Conservation (phyloP, 2,329 filamentous ascomycete genomes). For the Neofusicoccum parvum region DNA sequence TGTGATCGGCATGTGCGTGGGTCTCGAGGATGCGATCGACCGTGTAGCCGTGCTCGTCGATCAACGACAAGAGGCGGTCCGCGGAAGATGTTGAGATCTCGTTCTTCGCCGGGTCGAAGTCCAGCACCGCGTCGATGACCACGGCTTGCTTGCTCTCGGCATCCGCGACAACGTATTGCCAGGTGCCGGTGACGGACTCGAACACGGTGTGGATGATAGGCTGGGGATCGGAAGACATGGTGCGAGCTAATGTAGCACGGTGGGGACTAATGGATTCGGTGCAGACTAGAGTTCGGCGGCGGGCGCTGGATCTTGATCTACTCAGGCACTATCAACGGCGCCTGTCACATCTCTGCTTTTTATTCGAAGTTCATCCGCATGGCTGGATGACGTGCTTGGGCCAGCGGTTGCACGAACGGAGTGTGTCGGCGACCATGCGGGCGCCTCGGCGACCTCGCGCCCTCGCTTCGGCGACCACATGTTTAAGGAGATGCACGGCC, state of each 20-base stretch:
- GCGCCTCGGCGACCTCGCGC: too few species aligned
- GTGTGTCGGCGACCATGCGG: not conserved
- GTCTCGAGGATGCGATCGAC: constrained; percentile 62
- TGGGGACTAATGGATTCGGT: too few species aligned
- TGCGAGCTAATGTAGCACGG: not conserved
- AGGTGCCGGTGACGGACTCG: constrained; percentile 53
- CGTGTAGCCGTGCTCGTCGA: constrained; percentile 50
- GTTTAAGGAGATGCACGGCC: too few species aligned
- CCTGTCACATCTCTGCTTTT: too few species aligned
- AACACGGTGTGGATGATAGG: constrained; percentile 31
- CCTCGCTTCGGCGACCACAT: too few species aligned
- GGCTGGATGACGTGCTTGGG: too few species aligned
- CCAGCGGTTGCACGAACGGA: not conserved
- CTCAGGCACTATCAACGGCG: too few species aligned
- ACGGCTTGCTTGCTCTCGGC: constrained; percentile 51
- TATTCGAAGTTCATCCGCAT: too few species aligned
- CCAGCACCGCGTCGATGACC: constrained; percentile 65
- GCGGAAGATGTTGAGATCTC: constrained; percentile 55
- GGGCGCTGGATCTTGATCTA: too few species aligned
- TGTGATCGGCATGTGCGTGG: constrained; percentile 63
- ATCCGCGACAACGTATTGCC: constrained; percentile 64
- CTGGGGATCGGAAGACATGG: not conserved
- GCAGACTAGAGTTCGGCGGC: too few species aligned
- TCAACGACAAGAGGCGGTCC: constrained; percentile 52
- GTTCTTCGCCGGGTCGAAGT: constrained; percentile 53